Base-by-base conservation (phyloP, 139 green algal genomes). In the Pleodorina starrii region DNA sequence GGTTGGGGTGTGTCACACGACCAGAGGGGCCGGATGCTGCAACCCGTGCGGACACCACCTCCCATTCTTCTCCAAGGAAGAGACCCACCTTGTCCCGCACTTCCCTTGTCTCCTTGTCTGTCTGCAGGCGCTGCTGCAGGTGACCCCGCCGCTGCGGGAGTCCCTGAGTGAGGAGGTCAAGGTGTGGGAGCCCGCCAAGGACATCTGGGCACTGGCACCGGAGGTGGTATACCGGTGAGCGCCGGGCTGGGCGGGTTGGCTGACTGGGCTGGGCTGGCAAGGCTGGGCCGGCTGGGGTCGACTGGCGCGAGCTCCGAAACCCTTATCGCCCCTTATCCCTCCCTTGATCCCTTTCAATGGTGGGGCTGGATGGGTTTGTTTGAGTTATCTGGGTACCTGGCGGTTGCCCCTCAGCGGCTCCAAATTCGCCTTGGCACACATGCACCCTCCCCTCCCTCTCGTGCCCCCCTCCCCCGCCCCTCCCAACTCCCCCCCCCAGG, bases 161-260 rank as follows among this genome's bases (percentile, higher is more conserved):
- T n/a, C n/a, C n/a, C n/a, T n/a, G n/a, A n/a, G n/a, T n/a, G n/a
- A n/a, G n/a, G n/a, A n/a, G n/a, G n/a, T n/a, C n/a, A n/a, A n/a
- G n/a, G n/a, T n/a, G n/a, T n/a, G n/a, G 46, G 46, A 17, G 19
- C 46, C 46, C n/a, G n/a, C 2, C n/a, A 29, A 29, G 75, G n/a
- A 32, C 2, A 50, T 68, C 38, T 83, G 75, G 75, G 29, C n/a
- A 1, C 29, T 83, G 11, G 75, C 75, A n/a, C 75, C 75, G 1
- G 75, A 83, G 46, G 75, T 83, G 46, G 48, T 83, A 23, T 83
- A 54, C 73, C 46, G 73, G 73, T 81, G 73, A n/a, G 71, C 7
- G 66, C n/a, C n/a, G n/a, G n/a, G n/a, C n/a, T n/a, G n/a, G n/a
- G n/a, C n/a, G n/a, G n/a, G n/a, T n/a, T n/a, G n/a, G n/a, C n/a